phyloP scores from a whole-genome alignment of 495 filamentous ascomycete species.

The Glonium stellatum region DNA sequence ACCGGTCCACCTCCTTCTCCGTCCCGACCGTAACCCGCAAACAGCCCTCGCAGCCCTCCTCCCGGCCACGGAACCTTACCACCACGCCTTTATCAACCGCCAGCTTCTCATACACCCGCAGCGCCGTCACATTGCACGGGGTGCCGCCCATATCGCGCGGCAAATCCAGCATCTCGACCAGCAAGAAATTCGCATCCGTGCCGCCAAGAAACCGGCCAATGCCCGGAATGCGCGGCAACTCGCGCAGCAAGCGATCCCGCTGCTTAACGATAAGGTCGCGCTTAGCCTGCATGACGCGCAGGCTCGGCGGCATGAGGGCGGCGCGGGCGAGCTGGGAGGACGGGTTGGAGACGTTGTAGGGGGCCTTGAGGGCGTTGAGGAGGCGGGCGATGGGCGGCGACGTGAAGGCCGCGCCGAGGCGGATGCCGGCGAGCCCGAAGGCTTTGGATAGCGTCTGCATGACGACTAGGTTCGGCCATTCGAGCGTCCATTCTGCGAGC shows the following conservation, averaged over 20 bases:
- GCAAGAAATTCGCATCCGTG: conserved; percentile 73
- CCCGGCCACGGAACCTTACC: conserved; percentile 87
- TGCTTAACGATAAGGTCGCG: conserved; percentile 63
- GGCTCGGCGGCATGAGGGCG: conserved; percentile 57
- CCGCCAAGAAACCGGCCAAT: conserved; percentile 80
- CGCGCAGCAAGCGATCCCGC: conserved; percentile 63
- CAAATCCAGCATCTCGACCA: conserved; percentile 75
- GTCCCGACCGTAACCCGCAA: conserved; percentile 90
- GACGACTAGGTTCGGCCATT: conserved; percentile 94
- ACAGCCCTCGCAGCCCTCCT: conserved; percentile 81
- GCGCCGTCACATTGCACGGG: conserved; percentile 68
- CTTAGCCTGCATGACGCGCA: conserved; percentile 65
- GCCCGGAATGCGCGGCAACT: conserved; percentile 68
- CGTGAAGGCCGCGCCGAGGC: conserved; percentile 63
- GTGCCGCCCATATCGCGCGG: conserved; percentile 51
- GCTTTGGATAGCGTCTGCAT: conserved; percentile 97
- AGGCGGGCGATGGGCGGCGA: conserved; percentile 53
- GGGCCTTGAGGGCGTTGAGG: conserved; percentile 87
- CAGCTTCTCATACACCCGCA: conserved; percentile 72
- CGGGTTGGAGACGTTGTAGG: conserved; percentile 85
- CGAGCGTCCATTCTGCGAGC: conserved; percentile 85
- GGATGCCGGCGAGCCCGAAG: conserved; percentile 89
- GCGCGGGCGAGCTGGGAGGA: conserved; percentile 73
- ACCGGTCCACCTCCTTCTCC: conserved; percentile 69
- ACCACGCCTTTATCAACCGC: conserved; percentile 87